phyloP scores from a whole-genome alignment of 192 early-diverging fungal genomes.

The Spizellomyces sp. region DNA sequence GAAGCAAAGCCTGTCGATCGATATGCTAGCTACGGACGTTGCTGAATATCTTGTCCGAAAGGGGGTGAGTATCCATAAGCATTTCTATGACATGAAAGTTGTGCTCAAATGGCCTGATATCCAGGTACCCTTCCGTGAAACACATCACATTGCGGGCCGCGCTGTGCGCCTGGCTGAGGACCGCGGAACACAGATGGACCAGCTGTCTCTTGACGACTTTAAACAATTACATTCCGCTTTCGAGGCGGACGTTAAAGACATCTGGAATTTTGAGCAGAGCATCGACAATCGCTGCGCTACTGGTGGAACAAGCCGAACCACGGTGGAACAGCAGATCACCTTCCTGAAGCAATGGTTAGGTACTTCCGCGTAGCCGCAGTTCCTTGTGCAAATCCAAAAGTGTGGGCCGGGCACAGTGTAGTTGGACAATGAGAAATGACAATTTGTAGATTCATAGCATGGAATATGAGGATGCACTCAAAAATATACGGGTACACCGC shows the following conservation, averaged over 20 bases:
- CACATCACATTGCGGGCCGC: conserved; percentile 96
- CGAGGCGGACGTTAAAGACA: conserved; percentile 73
- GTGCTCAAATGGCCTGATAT: conserved; percentile 9
- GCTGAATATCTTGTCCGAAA: conserved; percentile 99
- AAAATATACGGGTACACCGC: too few relatives aligned
- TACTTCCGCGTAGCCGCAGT: conserved; percentile 1
- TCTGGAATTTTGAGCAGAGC: conserved; percentile 92
- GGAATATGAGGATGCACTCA: too few relatives aligned
- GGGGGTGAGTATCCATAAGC: conserved; percentile 53
- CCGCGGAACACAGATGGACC: conserved; percentile 67
- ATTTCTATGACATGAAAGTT: neutral
- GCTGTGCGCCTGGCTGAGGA: conserved; percentile 95
- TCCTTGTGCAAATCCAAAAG: too few relatives aligned
- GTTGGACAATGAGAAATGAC: too few relatives aligned
- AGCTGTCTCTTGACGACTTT: conserved; percentile 79
- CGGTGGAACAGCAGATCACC: conserved; percentile 82
- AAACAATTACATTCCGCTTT: conserved; percentile 85
- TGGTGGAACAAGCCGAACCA: conserved; percentile 84
- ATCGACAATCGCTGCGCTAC: conserved; percentile 85
- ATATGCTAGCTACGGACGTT: conserved; percentile 98
- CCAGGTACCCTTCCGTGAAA: conserved; percentile 94
- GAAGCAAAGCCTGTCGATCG: conserved; percentile 74
- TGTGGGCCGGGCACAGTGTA: too few relatives aligned
- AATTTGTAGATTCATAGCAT: too few relatives aligned
- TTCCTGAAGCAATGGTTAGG: conserved; percentile 56